Evolutionary conservation across 176 grass and related monocot species (phyloP).

Genomic region (Alopecurus myosuroides): DNA sequence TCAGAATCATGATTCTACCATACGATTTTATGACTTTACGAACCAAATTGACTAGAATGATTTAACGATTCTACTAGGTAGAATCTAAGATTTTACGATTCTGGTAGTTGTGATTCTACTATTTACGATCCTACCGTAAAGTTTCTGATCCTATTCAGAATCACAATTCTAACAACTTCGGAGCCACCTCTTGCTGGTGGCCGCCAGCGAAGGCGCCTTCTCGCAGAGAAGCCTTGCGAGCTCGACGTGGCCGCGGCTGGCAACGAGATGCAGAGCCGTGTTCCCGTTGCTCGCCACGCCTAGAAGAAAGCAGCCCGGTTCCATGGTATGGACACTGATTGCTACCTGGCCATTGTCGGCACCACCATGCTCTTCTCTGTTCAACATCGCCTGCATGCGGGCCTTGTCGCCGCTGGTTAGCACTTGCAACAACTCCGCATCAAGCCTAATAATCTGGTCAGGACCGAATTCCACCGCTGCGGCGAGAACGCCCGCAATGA

Average conservation of each 20-base stretch:
- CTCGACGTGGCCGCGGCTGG: conserved; percentile 10
- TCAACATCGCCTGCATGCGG: not conserved
- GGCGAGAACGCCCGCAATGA: not conserved
- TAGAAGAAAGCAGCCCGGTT: not conserved
- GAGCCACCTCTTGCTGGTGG: not conserved
- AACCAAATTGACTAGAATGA: too few species aligned
- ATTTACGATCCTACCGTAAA: too few species aligned
- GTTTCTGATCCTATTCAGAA: too few species aligned
- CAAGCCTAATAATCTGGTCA: not conserved
- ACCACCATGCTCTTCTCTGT: not conserved
- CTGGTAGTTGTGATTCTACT: too few species aligned
- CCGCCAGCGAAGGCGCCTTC: not conserved
- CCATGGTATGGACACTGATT: not conserved
- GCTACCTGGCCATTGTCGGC: not conserved
- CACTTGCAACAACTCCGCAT: not conserved
- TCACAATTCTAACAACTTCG: too few species aligned
- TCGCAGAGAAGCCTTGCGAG: not conserved
- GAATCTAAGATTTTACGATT: too few species aligned
- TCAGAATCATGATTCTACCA: too few species aligned
- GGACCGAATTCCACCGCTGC: not conserved
- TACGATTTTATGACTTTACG: too few species aligned
- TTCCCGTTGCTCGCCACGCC: conserved; percentile 36
- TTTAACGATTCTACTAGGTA: too few species aligned
- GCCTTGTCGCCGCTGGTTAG: not conserved
- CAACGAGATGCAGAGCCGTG: conserved; percentile 52